phyloP scores from a whole-genome alignment of 371 early-diverging fungal species.

The Umbelopsis sp. region DNA sequence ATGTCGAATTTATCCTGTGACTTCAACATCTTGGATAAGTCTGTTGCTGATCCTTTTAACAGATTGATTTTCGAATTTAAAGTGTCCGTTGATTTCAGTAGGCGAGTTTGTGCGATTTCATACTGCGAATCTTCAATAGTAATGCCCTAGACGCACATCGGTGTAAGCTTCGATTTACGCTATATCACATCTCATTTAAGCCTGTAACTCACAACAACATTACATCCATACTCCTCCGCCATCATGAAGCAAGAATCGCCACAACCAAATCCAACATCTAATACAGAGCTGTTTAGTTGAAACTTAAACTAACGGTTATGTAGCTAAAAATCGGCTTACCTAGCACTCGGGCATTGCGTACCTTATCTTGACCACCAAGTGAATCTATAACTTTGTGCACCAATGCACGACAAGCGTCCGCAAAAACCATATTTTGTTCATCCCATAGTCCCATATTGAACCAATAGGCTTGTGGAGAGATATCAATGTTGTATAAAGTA shows the following conservation, averaged over 20 bases:
- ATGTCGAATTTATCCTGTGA: constrained; percentile 32
- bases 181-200: not conserved
- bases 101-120: constrained; percentile 28
- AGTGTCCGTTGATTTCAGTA: constrained; percentile 12
- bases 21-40: constrained; percentile 19
- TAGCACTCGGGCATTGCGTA: constrained; percentile 22
- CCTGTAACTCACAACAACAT: constrained; percentile 34
- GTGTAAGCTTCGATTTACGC: not conserved
- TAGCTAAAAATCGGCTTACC: constrained; percentile 28
- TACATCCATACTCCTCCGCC: constrained; percentile 32
- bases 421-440: constrained; percentile 21
- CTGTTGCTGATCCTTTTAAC: constrained; percentile 41
- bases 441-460: constrained; percentile 56
- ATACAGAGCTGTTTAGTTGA: not conserved
- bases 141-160: constrained; percentile 37
- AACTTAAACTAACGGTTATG: not conserved
- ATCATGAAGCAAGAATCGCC: constrained; percentile 52
- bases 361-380: constrained; percentile 20
- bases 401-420: constrained; percentile 38
- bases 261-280: constrained; percentile 59
- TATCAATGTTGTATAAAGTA: constrained; percentile 34
- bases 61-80: constrained; percentile 23
- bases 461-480: constrained; percentile 46
- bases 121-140: constrained; percentile 49
- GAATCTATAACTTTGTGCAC: constrained; percentile 27